These are phyloP conservation scores for Scheffersomyces illinoinensis DNA, from an alignment of 1,139 yeast species.

Conservation along the genomic window DNA sequence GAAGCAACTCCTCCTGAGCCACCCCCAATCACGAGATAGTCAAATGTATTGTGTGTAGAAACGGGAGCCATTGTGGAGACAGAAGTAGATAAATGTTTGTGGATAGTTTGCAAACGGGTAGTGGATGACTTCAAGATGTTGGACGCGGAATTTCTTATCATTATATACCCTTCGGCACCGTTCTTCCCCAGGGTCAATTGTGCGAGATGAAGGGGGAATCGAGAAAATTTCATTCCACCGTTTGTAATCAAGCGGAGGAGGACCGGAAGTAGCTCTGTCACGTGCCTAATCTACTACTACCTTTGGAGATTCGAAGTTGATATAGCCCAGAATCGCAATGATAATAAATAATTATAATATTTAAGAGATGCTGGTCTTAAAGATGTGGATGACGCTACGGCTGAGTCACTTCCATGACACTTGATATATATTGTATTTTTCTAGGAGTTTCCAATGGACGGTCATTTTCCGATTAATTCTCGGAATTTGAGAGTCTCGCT, in stretches of 20 bases:
- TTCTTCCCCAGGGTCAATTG: background rate
- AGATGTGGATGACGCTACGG: background rate
- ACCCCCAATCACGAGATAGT: constrained; percentile 95
- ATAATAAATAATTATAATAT: no score
- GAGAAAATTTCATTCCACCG: background rate
- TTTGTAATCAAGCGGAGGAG: background rate
- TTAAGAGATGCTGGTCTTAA: background rate
- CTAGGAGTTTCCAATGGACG: background rate
- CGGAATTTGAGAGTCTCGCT: background rate
- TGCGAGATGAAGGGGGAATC: background rate
- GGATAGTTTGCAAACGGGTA: constrained; percentile 17
- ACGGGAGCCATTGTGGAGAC: constrained; percentile 52
- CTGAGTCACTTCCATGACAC: background rate
- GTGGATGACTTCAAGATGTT: background rate
- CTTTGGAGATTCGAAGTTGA: no score
- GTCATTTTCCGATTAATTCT: background rate
- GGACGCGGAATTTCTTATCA: background rate
- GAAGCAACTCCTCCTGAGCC: constrained; percentile 99
- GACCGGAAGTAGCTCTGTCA: background rate
- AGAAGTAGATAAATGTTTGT: constrained; percentile 28
- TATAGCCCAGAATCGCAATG: no score
- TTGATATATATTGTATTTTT: no score
- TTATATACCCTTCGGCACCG: background rate
- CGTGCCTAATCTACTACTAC: background rate
- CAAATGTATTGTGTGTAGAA: constrained; percentile 57